Evolutionary conservation across 208 protist species (phyloP), one percentile per base, ranked within the genome.

Genomic region (Leptomonas seymouri): DNA sequence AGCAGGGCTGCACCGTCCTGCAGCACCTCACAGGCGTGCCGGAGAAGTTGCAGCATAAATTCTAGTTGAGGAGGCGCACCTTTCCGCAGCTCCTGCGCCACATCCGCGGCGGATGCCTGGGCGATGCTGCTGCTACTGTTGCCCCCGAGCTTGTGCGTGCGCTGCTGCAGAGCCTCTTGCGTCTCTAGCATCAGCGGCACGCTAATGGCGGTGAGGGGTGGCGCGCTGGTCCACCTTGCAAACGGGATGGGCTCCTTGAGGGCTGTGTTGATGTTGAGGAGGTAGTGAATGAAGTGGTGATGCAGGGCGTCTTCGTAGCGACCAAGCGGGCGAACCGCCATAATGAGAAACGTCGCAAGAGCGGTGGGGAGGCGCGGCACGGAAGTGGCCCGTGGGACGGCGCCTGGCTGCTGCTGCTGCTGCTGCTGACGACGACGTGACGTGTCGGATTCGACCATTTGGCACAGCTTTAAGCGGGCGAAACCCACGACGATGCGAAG

Each of bases 111-210:
- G 16, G 87, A 91, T 23, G 72, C 62, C 67, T 84, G 76, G 2
- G 82, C 73, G 56, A 89, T 57, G 23, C 46, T 42, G 21, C 60
- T 45, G 28, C 36, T 31, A 28, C 49, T 31, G 3, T 16, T 8
- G 1, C 55, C 57, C 18, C 62, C 56, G 18, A 49, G 58, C 27
- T 63, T 73, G 44, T 44, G 82, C 48, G 55, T 80, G 72, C 68
- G 45, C 54, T 72, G 20, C 42, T 57, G 60, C 45, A 81, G 31
- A 58, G 82, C 73, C 62, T 92, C 81, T 41, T 94, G 85, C 31
- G 80, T 80, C 71, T 91, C 80, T 55, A 92, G 78, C 91, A 96
- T 96, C 27, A 96, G 71, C 20, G 87, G 87, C 20, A 80, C 76
- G 59, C 77, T 91, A 60, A 97, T 59, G 28, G 81, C 77, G 1